phyloP scores from a whole-genome alignment of 2,329 filamentous ascomycete genomes.

The Teratosphaeria zuluensis region DNA sequence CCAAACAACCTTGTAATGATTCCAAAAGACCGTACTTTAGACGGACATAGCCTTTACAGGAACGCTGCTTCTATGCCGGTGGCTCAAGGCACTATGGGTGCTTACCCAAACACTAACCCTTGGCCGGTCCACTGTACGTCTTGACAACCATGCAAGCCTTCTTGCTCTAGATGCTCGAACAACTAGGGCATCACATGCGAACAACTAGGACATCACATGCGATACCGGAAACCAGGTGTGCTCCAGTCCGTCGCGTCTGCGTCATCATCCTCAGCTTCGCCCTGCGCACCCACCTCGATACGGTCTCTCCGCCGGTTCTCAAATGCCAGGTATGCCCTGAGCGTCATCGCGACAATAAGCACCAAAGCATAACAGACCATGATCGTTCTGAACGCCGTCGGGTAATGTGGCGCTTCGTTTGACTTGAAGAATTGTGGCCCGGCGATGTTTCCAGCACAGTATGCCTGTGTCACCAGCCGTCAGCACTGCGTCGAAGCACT shows the following conservation, averaged over 20 bases:
- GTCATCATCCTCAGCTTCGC: background rate
- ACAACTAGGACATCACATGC: background rate
- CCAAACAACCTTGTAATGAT: no score
- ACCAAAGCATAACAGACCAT: background rate
- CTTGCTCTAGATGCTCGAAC: background rate
- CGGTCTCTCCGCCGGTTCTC: background rate
- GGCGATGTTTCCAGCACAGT: conserved; percentile 39
- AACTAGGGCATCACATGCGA: background rate
- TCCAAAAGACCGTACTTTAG: no score
- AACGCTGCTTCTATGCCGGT: background rate
- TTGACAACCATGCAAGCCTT: background rate
- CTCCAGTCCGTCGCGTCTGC: background rate
- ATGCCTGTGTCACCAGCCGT: conserved; percentile 28
- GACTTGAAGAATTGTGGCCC: conserved; percentile 6
- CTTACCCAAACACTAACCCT: background rate
- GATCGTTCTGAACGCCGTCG: conserved; percentile 4
- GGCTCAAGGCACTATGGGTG: background rate
- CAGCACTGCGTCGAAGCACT: conserved; percentile 30
- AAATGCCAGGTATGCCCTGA: background rate
- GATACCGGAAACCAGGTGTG: background rate
- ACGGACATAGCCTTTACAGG: no score
- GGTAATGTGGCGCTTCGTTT: conserved; percentile 7
- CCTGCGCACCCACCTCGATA: background rate
- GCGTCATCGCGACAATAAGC: background rate
- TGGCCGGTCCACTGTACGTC: background rate